Evolutionary conservation across 768 basidiomycete genomes (phyloP), one percentile per base, ranked within the genome.

Genomic region (Dacryopinax spathularia): DNA sequence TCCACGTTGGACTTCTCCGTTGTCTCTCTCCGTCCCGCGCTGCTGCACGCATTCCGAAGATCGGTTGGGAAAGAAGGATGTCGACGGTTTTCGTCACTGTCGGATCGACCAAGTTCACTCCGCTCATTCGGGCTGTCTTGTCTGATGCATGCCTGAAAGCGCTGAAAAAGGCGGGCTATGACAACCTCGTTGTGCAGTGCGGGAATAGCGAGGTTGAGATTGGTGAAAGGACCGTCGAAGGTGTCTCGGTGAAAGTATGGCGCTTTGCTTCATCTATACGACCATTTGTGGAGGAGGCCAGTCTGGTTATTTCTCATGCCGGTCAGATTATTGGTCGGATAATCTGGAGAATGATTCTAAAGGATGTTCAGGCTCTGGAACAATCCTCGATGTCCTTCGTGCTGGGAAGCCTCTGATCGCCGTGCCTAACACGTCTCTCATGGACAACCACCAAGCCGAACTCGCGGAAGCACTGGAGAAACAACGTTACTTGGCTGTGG

Each of bases 381-480:
- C 95, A 2, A 93, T 98, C 69, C 80, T 98, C 33, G 90, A 95
- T 44, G 90, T 86, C 10, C 77, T 97, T 59, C 79, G 92, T 33
- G 76, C 82, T 60, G 78, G 80, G 56, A 91, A 88, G 70, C 81
- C 83, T 6, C 77, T 99, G 67, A 86, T 99, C 66, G 87, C 89
- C 2, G 85, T 96, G 1, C 93, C 93, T 12, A 99, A 99, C 72
- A 77, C 85, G 41, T 87, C 89, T 0, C 76, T 99, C 33, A 81
- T 94, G 72, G 87, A 96, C 73, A 89, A 96, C 72, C 95, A 99
- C 70, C 95, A 99, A 77, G 79, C 84, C 62, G 91, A 99, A 70
- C 78, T 99, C 4, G 91, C 95, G 0, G 73, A 79, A 37, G 82
- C 84, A 13, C 76, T 99, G 62, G 77, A 78, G 16, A 73, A 71